Evolutionary conservation across 441 rosid species (phyloP).

Genomic region (Sinapis alba): DNA sequence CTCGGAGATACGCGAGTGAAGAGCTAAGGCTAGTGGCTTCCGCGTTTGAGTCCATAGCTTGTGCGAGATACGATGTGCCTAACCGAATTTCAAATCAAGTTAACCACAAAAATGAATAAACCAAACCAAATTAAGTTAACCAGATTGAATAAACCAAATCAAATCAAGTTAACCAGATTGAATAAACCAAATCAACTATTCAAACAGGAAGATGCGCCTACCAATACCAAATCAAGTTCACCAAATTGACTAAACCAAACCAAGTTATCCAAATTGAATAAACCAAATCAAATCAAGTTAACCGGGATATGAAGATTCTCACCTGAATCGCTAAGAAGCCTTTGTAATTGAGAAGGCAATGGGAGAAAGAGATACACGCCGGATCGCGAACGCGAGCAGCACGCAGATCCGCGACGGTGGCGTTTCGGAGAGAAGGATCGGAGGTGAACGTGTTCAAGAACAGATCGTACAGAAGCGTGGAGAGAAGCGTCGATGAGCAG

Average conservation of each 20-base stretch:
- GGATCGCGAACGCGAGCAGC: constrained; percentile 89
- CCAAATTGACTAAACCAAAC: too few relatives aligned
- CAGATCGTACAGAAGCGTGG: constrained; percentile 87
- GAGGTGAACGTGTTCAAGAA: constrained; percentile 80
- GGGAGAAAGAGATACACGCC: constrained; percentile 95
- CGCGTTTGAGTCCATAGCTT: constrained; percentile 77
- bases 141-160: neutral
- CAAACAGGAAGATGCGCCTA: too few relatives aligned
- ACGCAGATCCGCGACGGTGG: constrained; percentile 89
- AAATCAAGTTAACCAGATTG: neutral
- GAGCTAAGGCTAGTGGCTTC: constrained; percentile 80
- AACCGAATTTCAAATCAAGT: neutral
- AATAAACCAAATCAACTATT: neutral
- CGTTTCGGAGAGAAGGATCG: constrained; percentile 70
- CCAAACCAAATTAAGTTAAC: neutral
- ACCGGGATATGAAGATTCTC: neutral
- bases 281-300: neutral
- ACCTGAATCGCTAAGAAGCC: constrained; percentile 97
- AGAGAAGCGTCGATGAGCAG: constrained; percentile 90
- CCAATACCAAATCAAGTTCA: too few relatives aligned
- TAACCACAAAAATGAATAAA: neutral
- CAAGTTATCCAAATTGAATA: neutral
- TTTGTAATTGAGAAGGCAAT: constrained; percentile 92
- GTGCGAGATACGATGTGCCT: constrained; percentile 94
- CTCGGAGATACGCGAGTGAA: constrained; percentile 86